These are phyloP conservation scores for Podospora pseudocomata DNA, from an alignment of 495 filamentous ascomycete species.

Conservation along the genomic window DNA sequence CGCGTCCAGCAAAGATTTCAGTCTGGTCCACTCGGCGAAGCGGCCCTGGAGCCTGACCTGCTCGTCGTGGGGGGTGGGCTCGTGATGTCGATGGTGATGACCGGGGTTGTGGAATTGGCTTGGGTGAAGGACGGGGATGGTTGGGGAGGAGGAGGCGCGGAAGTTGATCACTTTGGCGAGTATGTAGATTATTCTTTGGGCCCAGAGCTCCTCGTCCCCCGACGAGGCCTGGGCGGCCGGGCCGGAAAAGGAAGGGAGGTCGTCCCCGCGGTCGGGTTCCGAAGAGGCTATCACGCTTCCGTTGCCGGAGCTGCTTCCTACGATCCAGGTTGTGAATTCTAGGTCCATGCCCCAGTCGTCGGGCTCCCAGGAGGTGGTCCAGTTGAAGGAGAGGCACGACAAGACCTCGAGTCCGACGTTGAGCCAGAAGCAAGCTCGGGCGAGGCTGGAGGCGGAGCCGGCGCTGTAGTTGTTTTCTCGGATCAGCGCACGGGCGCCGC, in stretches of 20 bases:
- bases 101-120: not conserved
- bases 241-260: slow-evolving; percentile 67
- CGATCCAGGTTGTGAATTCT: slow-evolving; percentile 51
- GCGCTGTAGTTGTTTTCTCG: slow-evolving; percentile 91
- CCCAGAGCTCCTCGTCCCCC: slow-evolving; percentile 80
- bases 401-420: slow-evolving; percentile 89
- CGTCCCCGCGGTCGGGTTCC: slow-evolving; percentile 57
- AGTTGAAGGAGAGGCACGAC: slow-evolving; percentile 81
- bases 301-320: slow-evolving; percentile 15
- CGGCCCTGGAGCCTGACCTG: slow-evolving; percentile 60
- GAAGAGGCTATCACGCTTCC: slow-evolving; percentile 48
- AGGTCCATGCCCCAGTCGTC: slow-evolving; percentile 90
- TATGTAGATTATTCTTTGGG: slow-evolving; percentile 84
- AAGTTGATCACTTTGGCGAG: slow-evolving; percentile 87
- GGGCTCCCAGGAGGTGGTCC: slow-evolving; percentile 85
- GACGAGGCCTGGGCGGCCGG: slow-evolving; percentile 65
- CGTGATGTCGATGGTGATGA: slow-evolving; percentile 17
- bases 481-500: slow-evolving; percentile 81
- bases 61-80: slow-evolving; percentile 55
- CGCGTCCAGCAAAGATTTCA: slow-evolving; percentile 69
- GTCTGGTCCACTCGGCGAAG: slow-evolving; percentile 71
- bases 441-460: slow-evolving; percentile 64
- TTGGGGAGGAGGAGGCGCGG: slow-evolving; percentile 47
- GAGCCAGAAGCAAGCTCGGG: slow-evolving; percentile 90
- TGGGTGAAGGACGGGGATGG: slow-evolving; percentile 51